Evolutionary conservation across 305 asterid species (phyloP).

Genomic region (Fraxinus greggii): DNA sequence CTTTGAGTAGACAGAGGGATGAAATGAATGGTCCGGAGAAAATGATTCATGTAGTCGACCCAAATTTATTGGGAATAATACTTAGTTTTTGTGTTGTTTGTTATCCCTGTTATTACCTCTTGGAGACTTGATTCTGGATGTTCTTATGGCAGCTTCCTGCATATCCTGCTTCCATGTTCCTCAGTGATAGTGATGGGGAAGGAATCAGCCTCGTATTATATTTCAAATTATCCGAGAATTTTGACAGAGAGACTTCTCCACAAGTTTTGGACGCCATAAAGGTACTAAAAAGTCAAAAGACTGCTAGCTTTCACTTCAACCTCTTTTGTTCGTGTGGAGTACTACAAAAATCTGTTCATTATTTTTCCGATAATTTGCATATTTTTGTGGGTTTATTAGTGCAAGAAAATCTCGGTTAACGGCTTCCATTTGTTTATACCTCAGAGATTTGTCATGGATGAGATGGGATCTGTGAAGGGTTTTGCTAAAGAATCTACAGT

Average conservation of each 20-base stretch:
- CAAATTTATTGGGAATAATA: background rate
- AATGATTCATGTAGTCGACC: background rate
- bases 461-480: constrained; percentile 60
- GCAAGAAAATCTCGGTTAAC: background rate
- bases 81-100: background rate
- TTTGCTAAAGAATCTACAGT: constrained; percentile 61
- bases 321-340: background rate
- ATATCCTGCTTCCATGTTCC: constrained; percentile 77
- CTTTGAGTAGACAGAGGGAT: background rate
- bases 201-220: constrained; percentile 83
- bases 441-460: constrained; percentile 67
- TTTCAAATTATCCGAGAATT: constrained; percentile 64
- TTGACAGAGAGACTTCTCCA: constrained; percentile 48
- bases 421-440: background rate
- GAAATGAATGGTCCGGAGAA: background rate
- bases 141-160: constrained; percentile 62
- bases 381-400: background rate
- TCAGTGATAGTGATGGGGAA: constrained; percentile 74
- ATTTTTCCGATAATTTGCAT: background rate
- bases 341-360: background rate
- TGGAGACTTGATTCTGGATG: background rate
- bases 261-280: constrained; percentile 56
- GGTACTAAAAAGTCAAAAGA: constrained; percentile 37
- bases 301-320: background rate
- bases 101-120: background rate